Base-by-base conservation (phyloP, 768 basidiomycete species). In the Lactarius akahatsu region DNA sequence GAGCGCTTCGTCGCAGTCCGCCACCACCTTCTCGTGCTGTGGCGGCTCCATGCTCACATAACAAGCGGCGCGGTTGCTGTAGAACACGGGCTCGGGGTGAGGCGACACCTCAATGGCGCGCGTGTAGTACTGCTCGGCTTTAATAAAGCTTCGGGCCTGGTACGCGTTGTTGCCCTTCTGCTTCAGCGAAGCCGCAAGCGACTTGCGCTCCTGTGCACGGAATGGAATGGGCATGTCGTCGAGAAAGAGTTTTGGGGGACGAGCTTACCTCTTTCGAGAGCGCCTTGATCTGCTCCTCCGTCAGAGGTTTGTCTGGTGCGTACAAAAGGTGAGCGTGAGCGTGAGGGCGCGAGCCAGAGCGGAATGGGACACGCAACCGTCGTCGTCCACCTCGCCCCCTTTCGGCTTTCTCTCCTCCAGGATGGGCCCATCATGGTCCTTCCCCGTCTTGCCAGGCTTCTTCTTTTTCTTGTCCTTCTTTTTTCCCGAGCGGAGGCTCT, bases 21-120 rank as follows among this genome's bases (percentile, higher is more conserved):
- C 80, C 20, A 98, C 84, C 65, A 93, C 95, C 28, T 83, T 82
- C 11, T 94, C 91, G 76, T 88, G 81, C 72, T 94, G 83, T 61
- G 94, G 92, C 2, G 94, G 94, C 15, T 82, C 78, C 82, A 96
- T 87, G 82, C 96, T 95, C 76, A 96, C 86, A 77, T 96, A 97
- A 77, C 96, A 98, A 68, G 97, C 97, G 47, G 96, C 97, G 60
- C 97, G 89, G 77, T 99, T 99, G 77, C 92, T 93, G 84, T 88
- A 98, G 79, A 90, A 99, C 38, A 98, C 93, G 34, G 97, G 89
- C 73, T 96, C 94, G 8, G 88, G 86, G 74, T 86, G 88, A 9
- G 91, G 88, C 4, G 91, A 81, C 23, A 90, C 81, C 56, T 83
- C 80, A 68, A 93, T 92, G 43, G 91, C 91, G 64, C 83, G 85